Conservation (phyloP, 1,139 yeast species). For the Pichia cactophila region DNA sequence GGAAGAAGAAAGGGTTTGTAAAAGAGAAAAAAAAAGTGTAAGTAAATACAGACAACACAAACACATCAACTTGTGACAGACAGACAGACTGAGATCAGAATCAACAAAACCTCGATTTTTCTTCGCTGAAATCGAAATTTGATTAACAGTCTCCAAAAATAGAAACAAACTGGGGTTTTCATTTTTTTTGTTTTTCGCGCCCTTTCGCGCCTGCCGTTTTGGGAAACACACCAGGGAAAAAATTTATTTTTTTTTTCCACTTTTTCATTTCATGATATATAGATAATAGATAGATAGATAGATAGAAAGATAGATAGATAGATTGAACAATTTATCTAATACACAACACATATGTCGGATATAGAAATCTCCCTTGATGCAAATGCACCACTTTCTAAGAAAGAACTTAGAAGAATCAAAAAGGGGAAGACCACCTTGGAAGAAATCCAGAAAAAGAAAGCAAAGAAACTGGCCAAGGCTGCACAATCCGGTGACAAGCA, state of each 20-base stretch:
- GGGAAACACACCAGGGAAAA: not conserved
- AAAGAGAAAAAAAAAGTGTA: not conserved
- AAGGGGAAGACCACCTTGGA: conserved; percentile 64
- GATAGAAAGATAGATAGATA: no score
- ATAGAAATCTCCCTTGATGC: conserved; percentile 74
- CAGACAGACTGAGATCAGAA: not conserved
- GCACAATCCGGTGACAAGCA: conserved; percentile 6
- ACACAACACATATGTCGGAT: conserved; percentile 33
- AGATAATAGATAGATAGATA: no score
- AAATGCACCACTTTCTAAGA: conserved; percentile 81
- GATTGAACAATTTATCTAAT: no score
- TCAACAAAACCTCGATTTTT: not conserved
- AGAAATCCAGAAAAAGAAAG: conserved; percentile 41
- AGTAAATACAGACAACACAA: not conserved
- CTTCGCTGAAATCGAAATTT: not conserved
- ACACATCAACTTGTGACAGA: not conserved
- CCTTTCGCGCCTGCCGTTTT: not conserved
- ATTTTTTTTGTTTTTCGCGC: no score
- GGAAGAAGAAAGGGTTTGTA: not conserved
- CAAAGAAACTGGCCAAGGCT: conserved; percentile 12
- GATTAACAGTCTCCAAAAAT: not conserved
- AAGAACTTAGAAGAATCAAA: conserved; percentile 80
- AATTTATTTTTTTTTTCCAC: not conserved
- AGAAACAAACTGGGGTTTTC: not conserved
- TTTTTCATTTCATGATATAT: conserved; percentile 1